Conservation (phyloP, 768 basidiomycete genomes). For the Mycena galericulata region DNA sequence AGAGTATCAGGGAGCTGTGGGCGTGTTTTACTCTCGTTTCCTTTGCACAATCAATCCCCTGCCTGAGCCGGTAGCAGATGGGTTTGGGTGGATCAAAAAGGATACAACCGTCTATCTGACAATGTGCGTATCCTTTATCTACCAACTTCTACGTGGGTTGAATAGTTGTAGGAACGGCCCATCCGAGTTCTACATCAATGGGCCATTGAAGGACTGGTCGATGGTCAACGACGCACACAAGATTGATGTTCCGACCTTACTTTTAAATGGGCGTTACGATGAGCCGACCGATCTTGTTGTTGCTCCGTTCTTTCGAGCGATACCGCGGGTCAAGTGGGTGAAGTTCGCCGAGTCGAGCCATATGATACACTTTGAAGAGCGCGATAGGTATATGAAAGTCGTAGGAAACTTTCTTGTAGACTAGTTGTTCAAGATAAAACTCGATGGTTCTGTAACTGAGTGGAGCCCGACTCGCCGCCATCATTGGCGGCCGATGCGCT, state of each 20-base stretch:
- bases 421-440: too few species aligned
- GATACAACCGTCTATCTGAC: slow-evolving; percentile 52
- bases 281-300: slow-evolving; percentile 48
- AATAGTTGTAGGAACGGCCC: slow-evolving; percentile 24
- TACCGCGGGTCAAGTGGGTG: slow-evolving; percentile 50
- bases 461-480: too few species aligned
- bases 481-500: too few species aligned
- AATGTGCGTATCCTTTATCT: slow-evolving; percentile 40
- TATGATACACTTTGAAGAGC: slow-evolving; percentile 51
- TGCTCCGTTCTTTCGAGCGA: slow-evolving; percentile 46
- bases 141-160: not conserved
- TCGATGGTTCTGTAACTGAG: too few species aligned
- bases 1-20: slow-evolving; percentile 47
- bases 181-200: slow-evolving; percentile 44
- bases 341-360: slow-evolving; percentile 53
- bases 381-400: slow-evolving; percentile 47
- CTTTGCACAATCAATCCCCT: slow-evolving; percentile 42
- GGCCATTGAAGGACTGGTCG: slow-evolving; percentile 50
- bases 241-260: slow-evolving; percentile 47
- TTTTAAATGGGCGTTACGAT: slow-evolving; percentile 53
- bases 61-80: slow-evolving; percentile 41
- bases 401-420: slow-evolving; percentile 36
- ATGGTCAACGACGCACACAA: slow-evolving; percentile 47
- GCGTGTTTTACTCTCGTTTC: slow-evolving; percentile 42
- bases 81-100: slow-evolving; percentile 39